Evolutionary conservation across 768 basidiomycete species (phyloP), one percentile per base, ranked within the genome.

Genomic region (Tricholoma flavovirens): DNA sequence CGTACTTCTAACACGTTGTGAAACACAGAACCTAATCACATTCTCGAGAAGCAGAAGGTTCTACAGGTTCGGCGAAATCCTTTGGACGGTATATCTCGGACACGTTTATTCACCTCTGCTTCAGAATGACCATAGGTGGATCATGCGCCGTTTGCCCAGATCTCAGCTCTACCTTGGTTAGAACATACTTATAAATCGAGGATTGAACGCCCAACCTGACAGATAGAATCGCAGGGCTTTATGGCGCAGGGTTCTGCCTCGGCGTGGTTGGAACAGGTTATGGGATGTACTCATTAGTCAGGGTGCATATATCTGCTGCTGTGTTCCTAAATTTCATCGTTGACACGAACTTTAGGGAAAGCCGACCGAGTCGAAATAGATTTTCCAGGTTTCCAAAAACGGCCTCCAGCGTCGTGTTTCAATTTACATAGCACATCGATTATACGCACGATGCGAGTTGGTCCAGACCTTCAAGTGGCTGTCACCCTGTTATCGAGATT

Each of bases 151-250:
- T 57, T 75, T 77, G 51, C 83, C 86, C 43, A 78, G 86, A 56
- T 82, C 83, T 48, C 75, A 67, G 38, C 75, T 89, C 58, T 88
- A 87, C 71, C 65, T 89, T 52, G 76, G 89, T 90, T 58, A 60
- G 77, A 67, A 55, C 38, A 32, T 29, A 35, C 26, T 21, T 8
- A 46, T 24, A 26, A 26, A 14, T 45, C 9, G 9, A 46, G 35
- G 24, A 35, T 51, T 51, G 22, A 7, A 40, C 17, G 17, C 36
- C 50, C 54, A 32, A 19, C 24, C 19, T 11, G 4, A 54, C 51
- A 42, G 33, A 55, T 15, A 62, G 19, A 11, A 53, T 30, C 50
- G 33, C 61, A 89, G 88, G 79, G 46, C 58, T 76, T 21, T 90
- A 81, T 71, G 75, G 76, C 57, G 74, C 72, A 54, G 61, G 78